Evolutionary conservation across 139 green algal genomes (phyloP).

Genomic region (Ostreobium quekettii): DNA sequence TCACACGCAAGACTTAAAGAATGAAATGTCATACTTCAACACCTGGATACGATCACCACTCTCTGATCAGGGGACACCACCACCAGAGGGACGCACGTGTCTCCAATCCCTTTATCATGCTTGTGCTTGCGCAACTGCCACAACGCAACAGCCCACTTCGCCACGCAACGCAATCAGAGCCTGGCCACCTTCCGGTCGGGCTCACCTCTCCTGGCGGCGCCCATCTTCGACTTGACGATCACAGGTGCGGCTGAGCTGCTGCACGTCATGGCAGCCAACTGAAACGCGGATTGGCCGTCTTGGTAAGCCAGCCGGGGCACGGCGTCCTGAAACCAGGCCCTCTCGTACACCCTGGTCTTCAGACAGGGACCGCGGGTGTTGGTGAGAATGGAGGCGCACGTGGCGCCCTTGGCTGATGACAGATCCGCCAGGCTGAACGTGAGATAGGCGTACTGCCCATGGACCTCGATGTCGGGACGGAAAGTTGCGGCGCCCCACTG

Average conservation of each 20-base stretch:
- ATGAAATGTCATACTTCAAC: too few species aligned
- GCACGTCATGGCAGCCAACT: background rate
- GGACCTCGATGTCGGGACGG: conserved; percentile 3
- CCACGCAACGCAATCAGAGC: too few species aligned
- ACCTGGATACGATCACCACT: too few species aligned
- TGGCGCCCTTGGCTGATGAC: background rate
- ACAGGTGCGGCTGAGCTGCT: background rate
- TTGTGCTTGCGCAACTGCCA: too few species aligned
- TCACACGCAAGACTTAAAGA: too few species aligned
- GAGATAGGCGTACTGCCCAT: background rate
- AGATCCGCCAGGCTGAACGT: background rate
- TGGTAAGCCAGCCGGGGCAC: background rate
- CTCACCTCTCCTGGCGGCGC: conserved; percentile 1
- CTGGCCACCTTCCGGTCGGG: too few species aligned
- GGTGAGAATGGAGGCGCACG: conserved; percentile 6
- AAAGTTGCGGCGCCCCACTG: background rate
- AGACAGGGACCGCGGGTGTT: background rate
- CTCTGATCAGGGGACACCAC: too few species aligned
- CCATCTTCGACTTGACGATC: background rate
- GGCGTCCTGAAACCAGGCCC: conserved; percentile 5
- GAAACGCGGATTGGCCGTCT: conserved; percentile 7
- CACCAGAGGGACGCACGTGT: too few species aligned
- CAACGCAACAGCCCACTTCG: too few species aligned
- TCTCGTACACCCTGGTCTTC: background rate
- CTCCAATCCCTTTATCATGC: too few species aligned